A percentile compares a stretch with the other conserved stretches of the same genome.
Conservation (phyloP, 1,284 basidiomycete genomes). For the Cystobasidium pallidum region DNA sequence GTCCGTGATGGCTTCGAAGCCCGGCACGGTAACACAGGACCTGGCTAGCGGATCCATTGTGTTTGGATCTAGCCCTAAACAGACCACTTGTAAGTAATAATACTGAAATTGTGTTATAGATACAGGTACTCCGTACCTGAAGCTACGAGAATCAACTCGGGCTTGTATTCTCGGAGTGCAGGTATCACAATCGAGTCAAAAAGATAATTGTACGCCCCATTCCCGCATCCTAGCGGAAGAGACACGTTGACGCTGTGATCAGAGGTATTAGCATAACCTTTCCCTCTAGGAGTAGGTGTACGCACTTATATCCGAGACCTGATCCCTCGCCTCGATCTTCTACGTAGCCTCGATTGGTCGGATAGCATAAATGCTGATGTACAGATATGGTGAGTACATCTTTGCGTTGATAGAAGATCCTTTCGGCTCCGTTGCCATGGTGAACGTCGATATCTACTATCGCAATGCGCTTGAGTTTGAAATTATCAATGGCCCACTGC, state of each 20-base stretch:
- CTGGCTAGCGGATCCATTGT: constrained; percentile 5
- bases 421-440: constrained; percentile 43
- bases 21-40: background rate
- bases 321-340: constrained; percentile 27
- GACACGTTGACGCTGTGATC: constrained; percentile 33
- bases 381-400: constrained; percentile 43
- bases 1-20: constrained; percentile 4
- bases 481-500: constrained; percentile 2
- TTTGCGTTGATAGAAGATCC: constrained; percentile 34
- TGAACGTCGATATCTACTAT: constrained; percentile 43
- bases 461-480: constrained; percentile 12
- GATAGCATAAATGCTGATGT: constrained; percentile 38
- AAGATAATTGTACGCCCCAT: constrained; percentile 35
- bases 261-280: background rate
- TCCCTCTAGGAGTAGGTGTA: background rate
- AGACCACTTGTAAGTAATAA: no score
- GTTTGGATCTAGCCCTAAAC: constrained; percentile 38
- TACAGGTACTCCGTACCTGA: no score
- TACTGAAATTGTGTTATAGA: no score
- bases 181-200: constrained; percentile 43
- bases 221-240: constrained; percentile 34
- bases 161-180: constrained; percentile 33
- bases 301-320: constrained; percentile 35
- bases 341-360: constrained; percentile 25
- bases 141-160: constrained; percentile 45